Evolutionary conservation across 2,329 filamentous ascomycete species (phyloP).

Genomic region (Trichophyton equinum): DNA sequence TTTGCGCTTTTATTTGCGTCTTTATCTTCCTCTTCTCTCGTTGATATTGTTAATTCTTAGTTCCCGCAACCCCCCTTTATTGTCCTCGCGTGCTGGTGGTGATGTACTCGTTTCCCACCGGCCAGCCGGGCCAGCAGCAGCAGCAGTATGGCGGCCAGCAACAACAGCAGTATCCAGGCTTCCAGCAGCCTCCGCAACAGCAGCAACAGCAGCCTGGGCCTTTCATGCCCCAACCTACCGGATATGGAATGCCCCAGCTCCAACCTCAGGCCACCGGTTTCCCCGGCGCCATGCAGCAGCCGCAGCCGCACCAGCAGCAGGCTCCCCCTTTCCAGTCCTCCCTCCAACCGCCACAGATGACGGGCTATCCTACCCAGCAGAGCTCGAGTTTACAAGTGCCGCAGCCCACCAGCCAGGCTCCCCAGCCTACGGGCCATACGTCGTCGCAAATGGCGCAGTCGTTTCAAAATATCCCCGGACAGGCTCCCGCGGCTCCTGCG

Average conservation of each 20-base stretch:
- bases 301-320: conserved; percentile 21
- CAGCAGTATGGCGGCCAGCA: conserved; percentile 28
- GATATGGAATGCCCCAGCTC: conserved; percentile 42
- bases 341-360: conserved; percentile 30
- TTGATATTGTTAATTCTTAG: background rate
- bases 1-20: background rate
- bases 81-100: background rate
- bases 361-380: conserved; percentile 40
- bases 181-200: conserved; percentile 34
- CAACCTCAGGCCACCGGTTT: conserved; percentile 39
- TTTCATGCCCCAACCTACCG: conserved; percentile 53
- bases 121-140: conserved; percentile 3
- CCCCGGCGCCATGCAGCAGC: conserved; percentile 24
- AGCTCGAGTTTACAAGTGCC: conserved; percentile 31
- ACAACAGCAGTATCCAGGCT: conserved; percentile 37
- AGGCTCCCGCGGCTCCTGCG: conserved; percentile 47
- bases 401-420: background rate
- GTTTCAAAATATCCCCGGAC: conserved; percentile 39
- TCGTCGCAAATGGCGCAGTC: conserved; percentile 53
- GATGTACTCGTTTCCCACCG: conserved; percentile 3
- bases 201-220: conserved; percentile 45
- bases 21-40: background rate
- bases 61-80: background rate
- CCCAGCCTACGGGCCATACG: conserved; percentile 35
- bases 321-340: conserved; percentile 22